These are phyloP conservation scores for Paecilomyces fulvus DNA, from an alignment of 2,329 filamentous ascomycete genomes.

Conservation along the genomic window DNA sequence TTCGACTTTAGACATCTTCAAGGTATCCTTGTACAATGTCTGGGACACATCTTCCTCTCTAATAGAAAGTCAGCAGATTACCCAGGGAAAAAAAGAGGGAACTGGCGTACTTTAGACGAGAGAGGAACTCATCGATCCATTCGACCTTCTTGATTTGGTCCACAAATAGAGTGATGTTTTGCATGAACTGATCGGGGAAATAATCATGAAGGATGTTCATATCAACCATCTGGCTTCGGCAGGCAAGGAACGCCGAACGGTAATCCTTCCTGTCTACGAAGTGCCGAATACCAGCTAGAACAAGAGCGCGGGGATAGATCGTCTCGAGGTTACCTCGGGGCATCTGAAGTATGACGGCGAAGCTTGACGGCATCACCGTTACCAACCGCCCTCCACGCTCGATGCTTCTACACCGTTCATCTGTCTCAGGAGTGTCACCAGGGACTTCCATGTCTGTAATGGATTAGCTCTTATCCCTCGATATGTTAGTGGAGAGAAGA, in stretches of 20 bases:
- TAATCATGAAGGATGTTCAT: conserved; percentile 98
- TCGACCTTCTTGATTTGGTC: conserved; percentile 74
- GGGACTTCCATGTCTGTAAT: conserved; percentile 69
- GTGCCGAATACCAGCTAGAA: conserved; percentile 77
- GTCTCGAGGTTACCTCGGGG: conserved; percentile 93
- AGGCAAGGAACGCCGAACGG: conserved; percentile 72
- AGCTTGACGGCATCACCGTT: conserved; percentile 79
- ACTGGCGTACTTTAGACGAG: conserved; percentile 61
- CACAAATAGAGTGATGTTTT: conserved; percentile 66
- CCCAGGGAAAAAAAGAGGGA: neutral
- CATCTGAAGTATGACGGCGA: conserved; percentile 86
- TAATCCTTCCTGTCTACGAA: conserved; percentile 77
- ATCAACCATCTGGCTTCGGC: conserved; percentile 87
- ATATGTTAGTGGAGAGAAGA: neutral
- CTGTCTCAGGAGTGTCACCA: conserved; percentile 77
- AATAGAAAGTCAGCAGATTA: conserved; percentile 16
- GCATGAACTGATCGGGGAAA: conserved; percentile 75
- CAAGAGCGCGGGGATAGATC: conserved; percentile 84
- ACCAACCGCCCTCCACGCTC: conserved; percentile 83
- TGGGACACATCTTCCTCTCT: conserved; percentile 84
- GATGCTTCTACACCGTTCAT: conserved; percentile 85
- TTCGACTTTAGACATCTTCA: conserved; percentile 37
- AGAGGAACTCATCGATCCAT: conserved; percentile 84
- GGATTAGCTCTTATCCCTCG: neutral
- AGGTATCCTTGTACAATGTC: conserved; percentile 87